Evolutionary conservation across 2,329 filamentous ascomycete species (phyloP), one percentile per base, ranked within the genome.

Genomic region (Ophiostoma populinum): DNA sequence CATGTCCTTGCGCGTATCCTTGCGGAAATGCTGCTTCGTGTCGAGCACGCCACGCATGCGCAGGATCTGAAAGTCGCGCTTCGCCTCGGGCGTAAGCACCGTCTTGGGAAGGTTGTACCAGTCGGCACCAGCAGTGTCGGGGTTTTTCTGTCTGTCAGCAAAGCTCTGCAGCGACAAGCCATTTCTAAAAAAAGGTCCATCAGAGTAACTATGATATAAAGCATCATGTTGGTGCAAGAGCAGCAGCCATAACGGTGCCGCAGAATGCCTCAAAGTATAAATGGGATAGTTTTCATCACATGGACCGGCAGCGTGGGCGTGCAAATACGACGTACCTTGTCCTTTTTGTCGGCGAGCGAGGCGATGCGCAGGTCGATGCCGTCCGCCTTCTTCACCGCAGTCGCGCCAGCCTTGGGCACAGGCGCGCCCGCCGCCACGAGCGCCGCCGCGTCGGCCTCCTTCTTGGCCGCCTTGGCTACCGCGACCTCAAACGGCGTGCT

Each of bases 101-200:
- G 87, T 94, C 48, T 75, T 75, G 6, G 86, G 86, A 36, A 98
- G 64, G 47, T 92, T 70, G 59, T 79, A 95, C 87, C 87, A 95
- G 39, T 80, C 64, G 12, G 74, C 57, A 29, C 87, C 90, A 34
- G 86, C 80, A 41, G 76, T 80, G 38, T 62, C 51, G 24, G 27
- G 32, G 31, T 21, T 34, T 16, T 24, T 11, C 31, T 34, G 24
- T 12, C n/a, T n/a, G 13, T 20, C 9, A 17, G 36, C 8, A 12
- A 12, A 18, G n/a, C 18, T 3, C 12, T 20, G 6, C 7, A 32
- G 15, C 3, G 19, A 25, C 2, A 21, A 20, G 35, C 37, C 35
- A 38, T n/a, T 39, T 40, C 19, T 15, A 18, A 36, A 35, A 34
- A 35, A 25, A 29, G 34, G 37, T 33, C 20, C 42, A 42, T 76